A percentile compares a stretch with the other conserved stretches of the same genome.
These are phyloP conservation scores for Periconia sp. DNA, from an alignment of 2,329 filamentous ascomycete genomes.

Conservation along the genomic window DNA sequence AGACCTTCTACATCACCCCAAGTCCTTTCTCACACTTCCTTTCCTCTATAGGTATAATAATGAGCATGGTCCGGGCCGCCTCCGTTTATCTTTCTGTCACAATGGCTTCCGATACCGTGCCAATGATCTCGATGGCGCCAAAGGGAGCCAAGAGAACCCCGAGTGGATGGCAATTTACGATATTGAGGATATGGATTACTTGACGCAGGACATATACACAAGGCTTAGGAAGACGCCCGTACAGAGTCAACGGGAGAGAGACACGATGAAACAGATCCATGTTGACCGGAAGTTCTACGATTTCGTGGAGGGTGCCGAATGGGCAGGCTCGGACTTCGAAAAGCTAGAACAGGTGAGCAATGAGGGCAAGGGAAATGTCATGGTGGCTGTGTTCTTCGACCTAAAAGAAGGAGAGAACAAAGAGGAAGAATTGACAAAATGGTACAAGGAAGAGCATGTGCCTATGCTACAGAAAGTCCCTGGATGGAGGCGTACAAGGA, in stretches of 20 bases:
- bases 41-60: conserved; percentile 71
- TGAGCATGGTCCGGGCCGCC: conserved; percentile 82
- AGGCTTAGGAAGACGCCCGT: conserved; percentile 63
- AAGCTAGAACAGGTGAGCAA: conserved; percentile 66
- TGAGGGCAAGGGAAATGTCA: conserved; percentile 59
- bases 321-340: conserved; percentile 62
- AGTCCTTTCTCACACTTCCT: conserved; percentile 56
- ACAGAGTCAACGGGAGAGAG: conserved; percentile 65
- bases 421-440: conserved; percentile 65
- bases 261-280: conserved; percentile 68
- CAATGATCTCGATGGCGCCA: conserved; percentile 57
- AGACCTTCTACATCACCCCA: conserved; percentile 21
- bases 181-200: conserved; percentile 73
- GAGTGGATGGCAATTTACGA: conserved; percentile 84
- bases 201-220: conserved; percentile 74
- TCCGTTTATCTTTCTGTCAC: conserved; percentile 74
- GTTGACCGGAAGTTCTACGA: conserved; percentile 77
- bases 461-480: conserved; percentile 74
- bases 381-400: conserved; percentile 67
- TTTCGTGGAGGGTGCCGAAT: conserved; percentile 59
- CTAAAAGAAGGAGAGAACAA: conserved; percentile 62
- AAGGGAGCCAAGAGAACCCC: conserved; percentile 56
- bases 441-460: conserved; percentile 78
- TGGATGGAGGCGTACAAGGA: conserved; percentile 77
- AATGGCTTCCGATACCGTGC: conserved; percentile 83